Evolutionary conservation across 1,284 basidiomycete genomes (phyloP), one percentile per base, ranked within the genome.

Genomic region (Tremellales sp.): DNA sequence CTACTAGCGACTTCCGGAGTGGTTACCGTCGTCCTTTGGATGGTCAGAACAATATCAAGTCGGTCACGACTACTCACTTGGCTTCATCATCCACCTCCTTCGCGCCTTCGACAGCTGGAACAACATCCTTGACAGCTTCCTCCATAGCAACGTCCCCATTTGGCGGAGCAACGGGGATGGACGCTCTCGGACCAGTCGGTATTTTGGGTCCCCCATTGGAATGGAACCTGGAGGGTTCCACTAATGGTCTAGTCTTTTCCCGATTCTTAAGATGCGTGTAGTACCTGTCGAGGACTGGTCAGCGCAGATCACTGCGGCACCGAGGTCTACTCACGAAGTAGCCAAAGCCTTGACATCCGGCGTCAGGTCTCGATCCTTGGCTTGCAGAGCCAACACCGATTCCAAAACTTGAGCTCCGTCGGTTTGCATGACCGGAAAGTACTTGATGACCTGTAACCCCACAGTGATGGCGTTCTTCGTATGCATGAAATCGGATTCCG

Each of bases 401-500:
- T 68, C 73, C 55, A 84, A 78, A 39, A 97, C 76, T 18, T 71
- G 74, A 7, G 76, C 66, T n/a, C 74, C 75, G 32, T 72, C 61
- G 5, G 53, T 79, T 16, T 80, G 73, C 37, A 82, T 79, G 26
- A 87, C 65, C 14, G 93, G 93, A 73, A 92, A 94, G 40, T 86
- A 84, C 2, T 87, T 84, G 36, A 93, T 78, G 27, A 97, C 81
- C 66, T 93, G 87, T 60, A 91, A 89, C 48, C 93, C 77, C 21
- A 95, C 83, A 37, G 92, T 81, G 64, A 95, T 86, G 10, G 87
- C 81, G 64, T 97, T 97, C 70, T 92, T 91, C 47, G 94, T 86
- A 62, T 90, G 88, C 86, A 94, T 92, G 68, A 91, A 95, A 62
- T 92, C 90, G 37, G 54, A 53, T 61, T 50, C 69, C 50, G 40